Percentiles rank a stretch among this genome's conserved stretches.
Evolutionary conservation across 2,329 filamentous ascomycete genomes (phyloP).

Genomic region (Alternaria conjuncta): DNA sequence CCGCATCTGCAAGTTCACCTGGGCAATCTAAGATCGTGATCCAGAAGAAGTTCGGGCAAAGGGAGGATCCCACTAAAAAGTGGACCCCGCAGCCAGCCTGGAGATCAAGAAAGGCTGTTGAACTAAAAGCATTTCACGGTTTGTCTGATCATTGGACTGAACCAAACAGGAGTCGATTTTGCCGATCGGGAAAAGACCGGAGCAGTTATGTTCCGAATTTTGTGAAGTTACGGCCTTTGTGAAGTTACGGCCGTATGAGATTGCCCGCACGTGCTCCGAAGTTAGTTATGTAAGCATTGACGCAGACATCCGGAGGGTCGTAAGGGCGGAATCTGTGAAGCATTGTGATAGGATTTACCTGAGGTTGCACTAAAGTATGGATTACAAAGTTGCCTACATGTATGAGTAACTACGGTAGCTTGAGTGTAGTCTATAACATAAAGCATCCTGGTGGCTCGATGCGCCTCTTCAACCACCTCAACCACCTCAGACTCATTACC

Average conservation of each 20-base stretch:
- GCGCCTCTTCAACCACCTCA: background rate
- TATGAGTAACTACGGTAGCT: background rate
- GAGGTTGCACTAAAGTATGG: background rate
- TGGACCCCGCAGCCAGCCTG: background rate
- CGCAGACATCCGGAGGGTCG: background rate
- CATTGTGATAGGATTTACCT: background rate
- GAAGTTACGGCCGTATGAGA: background rate
- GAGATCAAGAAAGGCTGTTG: background rate
- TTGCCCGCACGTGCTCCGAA: background rate
- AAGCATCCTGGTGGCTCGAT: background rate
- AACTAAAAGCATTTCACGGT: background rate
- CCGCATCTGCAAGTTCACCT: no score
- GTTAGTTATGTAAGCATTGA: background rate
- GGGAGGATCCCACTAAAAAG: no score
- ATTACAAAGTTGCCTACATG: background rate
- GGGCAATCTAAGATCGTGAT: no score
- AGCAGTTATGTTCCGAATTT: background rate
- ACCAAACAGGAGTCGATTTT: background rate
- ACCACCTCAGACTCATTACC: background rate
- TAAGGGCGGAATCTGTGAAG: background rate
- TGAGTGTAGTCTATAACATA: background rate
- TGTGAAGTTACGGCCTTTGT: background rate
- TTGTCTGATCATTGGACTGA: no score
- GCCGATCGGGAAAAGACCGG: background rate
- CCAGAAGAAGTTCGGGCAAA: no score